Evolutionary conservation across 495 filamentous ascomycete species (phyloP).

Genomic region (Penicillium atrosanguineum): DNA sequence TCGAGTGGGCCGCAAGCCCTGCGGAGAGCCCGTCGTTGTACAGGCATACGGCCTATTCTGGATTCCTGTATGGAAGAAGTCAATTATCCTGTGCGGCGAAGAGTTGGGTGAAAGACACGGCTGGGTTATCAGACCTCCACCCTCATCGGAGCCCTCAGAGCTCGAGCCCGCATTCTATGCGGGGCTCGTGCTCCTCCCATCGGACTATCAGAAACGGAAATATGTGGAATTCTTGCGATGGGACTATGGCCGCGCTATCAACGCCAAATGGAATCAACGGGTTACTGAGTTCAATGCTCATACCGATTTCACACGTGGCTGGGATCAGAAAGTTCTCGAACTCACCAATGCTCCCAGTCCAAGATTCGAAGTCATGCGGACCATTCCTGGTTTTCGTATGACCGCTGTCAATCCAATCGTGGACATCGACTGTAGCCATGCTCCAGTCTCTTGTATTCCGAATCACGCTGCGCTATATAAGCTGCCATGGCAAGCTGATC

Average conservation of each 20-base stretch:
- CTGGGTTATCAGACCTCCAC: neutral
- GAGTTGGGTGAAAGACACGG: neutral
- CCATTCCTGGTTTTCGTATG: neutral
- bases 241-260: neutral
- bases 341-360: neutral
- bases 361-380: neutral
- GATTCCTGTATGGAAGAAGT: neutral
- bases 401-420: neutral
- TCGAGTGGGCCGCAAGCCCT: neutral
- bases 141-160: neutral
- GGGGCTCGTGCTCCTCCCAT: neutral
- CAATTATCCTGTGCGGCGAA: neutral
- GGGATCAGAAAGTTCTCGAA: neutral
- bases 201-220: neutral
- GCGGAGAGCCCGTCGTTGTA: neutral
- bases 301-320: neutral
- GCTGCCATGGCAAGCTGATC: neutral
- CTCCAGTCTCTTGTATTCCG: neutral
- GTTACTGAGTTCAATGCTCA: neutral
- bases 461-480: neutral
- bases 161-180: neutral
- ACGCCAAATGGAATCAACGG: neutral
- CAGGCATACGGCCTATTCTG: neutral
- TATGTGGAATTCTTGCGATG: neutral
- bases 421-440: neutral